Conservation (phyloP, 139 green algal genomes). For the Tetradesmus lagerheimii region DNA sequence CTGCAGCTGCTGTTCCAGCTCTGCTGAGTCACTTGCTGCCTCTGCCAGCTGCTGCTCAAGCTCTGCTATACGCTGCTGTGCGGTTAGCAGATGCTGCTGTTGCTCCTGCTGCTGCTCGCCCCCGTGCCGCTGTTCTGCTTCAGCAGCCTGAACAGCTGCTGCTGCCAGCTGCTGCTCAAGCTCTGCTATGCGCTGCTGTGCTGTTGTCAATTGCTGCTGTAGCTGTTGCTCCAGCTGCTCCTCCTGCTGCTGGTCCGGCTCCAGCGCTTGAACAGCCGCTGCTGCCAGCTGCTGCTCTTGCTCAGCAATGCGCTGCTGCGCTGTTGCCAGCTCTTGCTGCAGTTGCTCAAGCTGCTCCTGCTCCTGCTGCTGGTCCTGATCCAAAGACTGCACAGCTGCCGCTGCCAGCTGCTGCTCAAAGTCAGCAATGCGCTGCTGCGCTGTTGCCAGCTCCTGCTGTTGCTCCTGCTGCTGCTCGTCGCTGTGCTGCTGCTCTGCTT, state of each 20-base stretch:
- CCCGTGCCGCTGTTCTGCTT: constrained; percentile 12
- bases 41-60: constrained; percentile 2
- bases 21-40: background rate
- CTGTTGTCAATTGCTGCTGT: background rate
- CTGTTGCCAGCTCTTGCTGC: background rate
- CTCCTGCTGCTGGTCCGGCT: background rate
- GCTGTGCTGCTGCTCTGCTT: constrained; percentile 33
- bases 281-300: background rate
- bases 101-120: background rate
- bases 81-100: background rate
- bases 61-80: constrained; percentile 2
- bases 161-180: constrained; percentile 19
- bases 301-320: background rate
- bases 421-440: background rate
- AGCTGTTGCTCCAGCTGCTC: background rate
- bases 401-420: background rate
- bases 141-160: background rate
- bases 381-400: background rate
- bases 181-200: constrained; percentile 11
- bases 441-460: background rate
- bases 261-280: background rate
- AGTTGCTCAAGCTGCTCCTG: background rate
- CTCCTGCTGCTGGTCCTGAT: too few relatives aligned
- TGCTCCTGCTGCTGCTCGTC: constrained; percentile 38
- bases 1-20: background rate